Conservation (phyloP, 2,329 filamentous ascomycete genomes). For the Passalora sequoiae region DNA sequence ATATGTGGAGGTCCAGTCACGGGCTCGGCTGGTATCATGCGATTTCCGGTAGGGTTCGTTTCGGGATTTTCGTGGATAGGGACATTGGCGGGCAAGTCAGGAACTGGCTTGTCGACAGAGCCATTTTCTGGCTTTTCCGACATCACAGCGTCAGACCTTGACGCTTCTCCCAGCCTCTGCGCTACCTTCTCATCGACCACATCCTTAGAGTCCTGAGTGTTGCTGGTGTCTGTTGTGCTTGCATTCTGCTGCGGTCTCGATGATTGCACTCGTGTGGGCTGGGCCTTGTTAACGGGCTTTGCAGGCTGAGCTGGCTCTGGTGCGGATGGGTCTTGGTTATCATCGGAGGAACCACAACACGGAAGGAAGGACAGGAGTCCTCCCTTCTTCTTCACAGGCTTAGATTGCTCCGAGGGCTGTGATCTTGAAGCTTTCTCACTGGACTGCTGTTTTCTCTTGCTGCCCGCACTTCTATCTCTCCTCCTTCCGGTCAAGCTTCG, state of each 20-base stretch:
- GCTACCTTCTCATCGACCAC: conserved; percentile 42
- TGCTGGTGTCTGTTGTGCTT: conserved; percentile 40
- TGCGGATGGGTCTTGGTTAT: conserved; percentile 52
- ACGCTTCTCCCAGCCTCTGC: conserved; percentile 13
- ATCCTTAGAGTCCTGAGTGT: conserved; percentile 41
- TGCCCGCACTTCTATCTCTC: conserved; percentile 43
- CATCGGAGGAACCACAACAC: conserved; percentile 62
- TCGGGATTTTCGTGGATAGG: conserved; percentile 2
- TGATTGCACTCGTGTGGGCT: conserved; percentile 44
- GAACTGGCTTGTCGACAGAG: conserved; percentile 18
- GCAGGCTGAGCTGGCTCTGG: conserved; percentile 48
- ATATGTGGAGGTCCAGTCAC: conserved; percentile 6
- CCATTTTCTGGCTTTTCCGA: conserved; percentile 19
- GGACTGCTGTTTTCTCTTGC: conserved; percentile 41
- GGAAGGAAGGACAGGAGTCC: conserved; percentile 52
- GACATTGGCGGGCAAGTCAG: conserved; percentile 9
- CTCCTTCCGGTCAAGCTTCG: conserved; percentile 44
- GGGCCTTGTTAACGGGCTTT: conserved; percentile 38
- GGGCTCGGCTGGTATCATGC: conserved; percentile 3
- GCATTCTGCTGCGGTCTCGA: conserved; percentile 46
- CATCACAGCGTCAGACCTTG: conserved; percentile 12
- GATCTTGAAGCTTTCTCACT: conserved; percentile 38
- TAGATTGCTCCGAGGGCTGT: conserved; percentile 32
- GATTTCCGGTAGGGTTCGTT: neutral
- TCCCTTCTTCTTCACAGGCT: conserved; percentile 39